A percentile compares a stretch with the other conserved stretches of the same genome.
phyloP scores from a whole-genome alignment of 148 eudicot genomes.

The Pharnaceum exiguum region DNA sequence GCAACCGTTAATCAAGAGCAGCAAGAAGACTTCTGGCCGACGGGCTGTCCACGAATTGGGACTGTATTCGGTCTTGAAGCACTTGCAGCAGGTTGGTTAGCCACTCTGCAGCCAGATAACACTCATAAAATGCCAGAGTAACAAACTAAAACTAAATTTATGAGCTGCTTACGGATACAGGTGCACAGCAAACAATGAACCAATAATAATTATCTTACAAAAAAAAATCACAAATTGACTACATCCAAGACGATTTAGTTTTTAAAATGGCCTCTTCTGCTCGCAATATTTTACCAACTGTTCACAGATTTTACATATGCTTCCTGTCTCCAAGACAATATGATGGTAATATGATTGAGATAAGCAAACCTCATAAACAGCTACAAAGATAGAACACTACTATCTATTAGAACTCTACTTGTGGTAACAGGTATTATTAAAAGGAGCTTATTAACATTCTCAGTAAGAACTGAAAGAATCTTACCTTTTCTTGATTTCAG shows the following conservation, averaged over 20 bases:
- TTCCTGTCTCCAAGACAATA: too few species aligned
- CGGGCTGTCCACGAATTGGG: conserved; percentile 74
- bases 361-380: too few species aligned
- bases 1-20: conserved; percentile 36
- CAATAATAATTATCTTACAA: too few species aligned
- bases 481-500: conserved; percentile 43
- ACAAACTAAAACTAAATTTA: background rate
- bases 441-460: background rate
- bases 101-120: conserved; percentile 38
- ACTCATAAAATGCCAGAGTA: background rate
- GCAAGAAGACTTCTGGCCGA: conserved; percentile 57
- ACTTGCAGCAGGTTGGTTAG: conserved; percentile 57
- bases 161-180: background rate
- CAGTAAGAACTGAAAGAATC: background rate
- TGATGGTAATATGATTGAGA: too few species aligned
- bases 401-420: background rate
- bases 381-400: too few species aligned
- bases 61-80: conserved; percentile 59
- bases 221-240: too few species aligned
- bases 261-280: too few species aligned
- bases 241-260: too few species aligned
- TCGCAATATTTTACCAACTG: too few species aligned
- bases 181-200: background rate
- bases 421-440: background rate
- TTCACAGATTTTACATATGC: too few species aligned